Conservation (phyloP, 129 eudicot species). For the Kitagawia praeruptora region DNA sequence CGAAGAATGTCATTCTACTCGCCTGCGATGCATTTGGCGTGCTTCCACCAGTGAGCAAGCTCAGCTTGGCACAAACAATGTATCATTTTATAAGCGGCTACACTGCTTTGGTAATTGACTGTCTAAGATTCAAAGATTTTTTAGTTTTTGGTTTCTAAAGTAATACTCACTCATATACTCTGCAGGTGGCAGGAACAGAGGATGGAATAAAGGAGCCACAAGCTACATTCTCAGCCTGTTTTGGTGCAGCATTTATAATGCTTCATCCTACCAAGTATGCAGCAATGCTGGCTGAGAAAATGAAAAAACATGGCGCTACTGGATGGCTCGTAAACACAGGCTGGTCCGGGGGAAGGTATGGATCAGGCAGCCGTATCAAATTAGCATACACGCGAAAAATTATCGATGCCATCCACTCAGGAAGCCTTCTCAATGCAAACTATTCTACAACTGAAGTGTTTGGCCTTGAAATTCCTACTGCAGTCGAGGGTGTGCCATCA, state of each 20-base stretch:
- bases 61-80: slow-evolving; percentile 90
- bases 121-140: background rate
- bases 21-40: slow-evolving; percentile 98
- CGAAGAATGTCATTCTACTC: slow-evolving; percentile 84
- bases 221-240: slow-evolving; percentile 97
- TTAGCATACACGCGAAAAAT: slow-evolving; percentile 83
- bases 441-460: slow-evolving; percentile 65
- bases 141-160: background rate
- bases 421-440: slow-evolving; percentile 57
- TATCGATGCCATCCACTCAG: slow-evolving; percentile 93
- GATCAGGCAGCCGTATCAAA: slow-evolving; percentile 83
- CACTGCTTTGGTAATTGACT: slow-evolving; percentile 66
- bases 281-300: slow-evolving; percentile 79
- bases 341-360: slow-evolving; percentile 99
- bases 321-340: slow-evolving; percentile 99
- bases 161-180: background rate
- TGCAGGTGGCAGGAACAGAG: slow-evolving; percentile 91
- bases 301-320: slow-evolving; percentile 92
- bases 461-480: slow-evolving; percentile 84
- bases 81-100: slow-evolving; percentile 97
- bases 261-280: slow-evolving; percentile 95
- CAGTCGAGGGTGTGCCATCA: slow-evolving; percentile 87
- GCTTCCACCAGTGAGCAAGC: slow-evolving; percentile 95
- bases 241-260: slow-evolving; percentile 97
- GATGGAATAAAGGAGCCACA: slow-evolving; percentile 94